Base-by-base conservation (phyloP, 768 basidiomycete species). In the Amylocystis lapponica region DNA sequence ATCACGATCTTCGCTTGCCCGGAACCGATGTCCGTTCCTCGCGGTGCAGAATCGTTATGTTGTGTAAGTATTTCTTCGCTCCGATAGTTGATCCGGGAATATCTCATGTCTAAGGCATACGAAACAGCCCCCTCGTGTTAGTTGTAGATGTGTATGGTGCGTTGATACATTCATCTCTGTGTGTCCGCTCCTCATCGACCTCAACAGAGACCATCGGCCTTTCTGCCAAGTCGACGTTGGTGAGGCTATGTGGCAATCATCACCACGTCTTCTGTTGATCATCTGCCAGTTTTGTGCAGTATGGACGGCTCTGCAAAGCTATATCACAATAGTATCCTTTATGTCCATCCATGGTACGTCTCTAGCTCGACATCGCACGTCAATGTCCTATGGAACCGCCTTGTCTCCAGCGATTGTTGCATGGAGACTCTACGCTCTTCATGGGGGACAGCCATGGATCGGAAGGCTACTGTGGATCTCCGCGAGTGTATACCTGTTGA, bases 1-100 rank as follows among this genome's bases (percentile, higher is more conserved):
- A 21, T 33, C 4, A 19, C 27, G n/a, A 19, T 34, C n/a, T 26
- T 17, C 19, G 10, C 5, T 23, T 3, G 9, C 12, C 21, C n/a
- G 21, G 10, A 13, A 9, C 22, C 9, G 29, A 31, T 35, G 21
- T 14, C 22, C 4, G 38, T 27, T 9, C 21, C 27, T 22, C n/a
- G n/a, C n/a, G n/a, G n/a, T 12, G 5, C 43, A 60, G 59, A 60
- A 60, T 39, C 59, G 59, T 1, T 60, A 60, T 38, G 39, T 56
- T 20, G 47, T 60, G 59, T 60, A 31, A 46, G 55, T 36, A 7
- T 27, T 29, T 26, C 6, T 12, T 19, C 3, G 14, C 21, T n/a
- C 34, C 11, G 19, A n/a, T n/a, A n/a, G n/a, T n/a, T n/a, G n/a
- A n/a, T n/a, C n/a, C n/a, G n/a, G n/a, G n/a, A n/a, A n/a, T n/a